A percentile compares a stretch with the other conserved stretches of the same genome.
Conservation (phyloP, 2,329 filamentous ascomycete species). For the Paraconiothyrium sp. region DNA sequence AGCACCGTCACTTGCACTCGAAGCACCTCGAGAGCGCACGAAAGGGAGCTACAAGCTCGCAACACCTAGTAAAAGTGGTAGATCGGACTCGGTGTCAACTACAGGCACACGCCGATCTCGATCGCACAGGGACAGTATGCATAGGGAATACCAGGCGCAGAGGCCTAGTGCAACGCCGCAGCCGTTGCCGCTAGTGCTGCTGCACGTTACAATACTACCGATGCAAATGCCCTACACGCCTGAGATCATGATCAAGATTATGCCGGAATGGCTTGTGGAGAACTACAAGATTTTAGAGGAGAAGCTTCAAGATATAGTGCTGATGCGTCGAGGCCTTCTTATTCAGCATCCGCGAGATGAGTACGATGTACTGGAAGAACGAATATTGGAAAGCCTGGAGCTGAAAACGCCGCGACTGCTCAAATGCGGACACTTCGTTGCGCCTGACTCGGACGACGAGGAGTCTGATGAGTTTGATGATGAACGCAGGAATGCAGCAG, state of each 20-base stretch:
- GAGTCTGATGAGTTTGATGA: slow-evolving; percentile 28
- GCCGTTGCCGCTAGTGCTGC: slow-evolving; percentile 74
- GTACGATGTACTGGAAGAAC: slow-evolving; percentile 81
- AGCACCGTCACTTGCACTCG: slow-evolving; percentile 39
- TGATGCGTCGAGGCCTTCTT: slow-evolving; percentile 75
- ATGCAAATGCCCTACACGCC: slow-evolving; percentile 70
- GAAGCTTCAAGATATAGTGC: slow-evolving; percentile 75
- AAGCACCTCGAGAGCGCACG: slow-evolving; percentile 40
- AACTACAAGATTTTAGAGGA: slow-evolving; percentile 75
- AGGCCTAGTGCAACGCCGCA: slow-evolving; percentile 39
- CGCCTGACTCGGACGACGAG: slow-evolving; percentile 52
- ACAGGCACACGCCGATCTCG: slow-evolving; percentile 40
- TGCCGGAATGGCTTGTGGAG: slow-evolving; percentile 62
- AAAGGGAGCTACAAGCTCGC: slow-evolving; percentile 45
- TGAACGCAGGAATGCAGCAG: slow-evolving; percentile 44
- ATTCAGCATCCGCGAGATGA: slow-evolving; percentile 82
- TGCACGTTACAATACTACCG: slow-evolving; percentile 81
- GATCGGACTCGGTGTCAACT: slow-evolving; percentile 39
- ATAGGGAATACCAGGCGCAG: slow-evolving; percentile 53
- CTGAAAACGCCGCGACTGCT: slow-evolving; percentile 75
- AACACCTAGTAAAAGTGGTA: slow-evolving; percentile 42
- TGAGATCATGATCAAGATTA: slow-evolving; percentile 58
- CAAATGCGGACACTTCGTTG: slow-evolving; percentile 79
- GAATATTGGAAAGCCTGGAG: slow-evolving; percentile 78
- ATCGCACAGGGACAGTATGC: slow-evolving; percentile 38